A percentile compares a stretch with the other conserved stretches of the same genome.
Conservation (phyloP, 306 rosid genomes). For the Prunus persica region DNA sequence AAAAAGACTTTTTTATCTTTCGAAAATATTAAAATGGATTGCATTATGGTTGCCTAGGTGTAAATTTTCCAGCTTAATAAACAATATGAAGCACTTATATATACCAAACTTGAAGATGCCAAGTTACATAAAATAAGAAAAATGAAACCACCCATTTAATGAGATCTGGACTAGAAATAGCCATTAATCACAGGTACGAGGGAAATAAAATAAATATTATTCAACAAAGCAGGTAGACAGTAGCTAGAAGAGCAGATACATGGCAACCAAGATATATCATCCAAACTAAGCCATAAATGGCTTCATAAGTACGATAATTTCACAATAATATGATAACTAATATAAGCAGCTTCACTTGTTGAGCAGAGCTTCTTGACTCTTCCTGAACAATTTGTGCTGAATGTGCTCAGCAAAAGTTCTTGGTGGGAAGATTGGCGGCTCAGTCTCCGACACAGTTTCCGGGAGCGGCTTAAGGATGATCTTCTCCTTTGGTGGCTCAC, state of each 20-base stretch:
- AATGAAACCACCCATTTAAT: no score
- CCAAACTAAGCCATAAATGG: not conserved
- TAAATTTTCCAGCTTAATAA: no score
- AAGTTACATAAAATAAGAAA: no score
- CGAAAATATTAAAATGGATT: no score
- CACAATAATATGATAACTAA: not conserved
- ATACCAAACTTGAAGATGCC: no score
- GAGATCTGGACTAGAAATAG: not conserved
- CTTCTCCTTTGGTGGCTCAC: conserved; percentile 90
- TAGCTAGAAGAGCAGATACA: not conserved
- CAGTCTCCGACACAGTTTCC: conserved; percentile 44
- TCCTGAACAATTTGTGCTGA: conserved; percentile 71
- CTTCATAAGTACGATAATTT: not conserved
- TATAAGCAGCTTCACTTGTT: not conserved
- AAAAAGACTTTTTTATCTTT: no score
- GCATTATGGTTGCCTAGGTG: no score
- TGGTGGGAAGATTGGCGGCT: conserved; percentile 64
- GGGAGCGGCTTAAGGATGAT: conserved; percentile 71
- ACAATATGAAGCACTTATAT: no score
- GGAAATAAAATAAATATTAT: not conserved
- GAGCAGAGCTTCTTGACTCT: conserved; percentile 32
- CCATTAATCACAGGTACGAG: not conserved
- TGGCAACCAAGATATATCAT: not conserved
- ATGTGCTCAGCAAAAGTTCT: conserved; percentile 85
- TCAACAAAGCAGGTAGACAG: conserved; percentile 1